Base-by-base conservation (phyloP, 257 asterid genomes). In the Ajuga chamaepitys region DNA sequence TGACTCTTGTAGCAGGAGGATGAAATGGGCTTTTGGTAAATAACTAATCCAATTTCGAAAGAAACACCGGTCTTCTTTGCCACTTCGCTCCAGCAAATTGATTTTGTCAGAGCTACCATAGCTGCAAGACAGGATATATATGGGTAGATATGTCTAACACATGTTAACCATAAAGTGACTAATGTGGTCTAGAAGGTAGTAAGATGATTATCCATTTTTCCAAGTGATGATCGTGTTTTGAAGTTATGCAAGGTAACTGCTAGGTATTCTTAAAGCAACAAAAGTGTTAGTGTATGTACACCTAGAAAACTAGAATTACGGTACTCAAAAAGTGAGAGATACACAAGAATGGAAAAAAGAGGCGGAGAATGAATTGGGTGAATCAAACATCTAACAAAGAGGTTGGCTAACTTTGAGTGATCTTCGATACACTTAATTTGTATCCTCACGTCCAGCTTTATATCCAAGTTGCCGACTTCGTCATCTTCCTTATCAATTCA, bases 401-500 rank as follows among this genome's bases (percentile, higher is more conserved):
- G 78, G 77, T 74, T 50, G 71, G 81, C 95, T 81, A 83, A 93
- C 99, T 87, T 89, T 93, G 51, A 89, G 75, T 34, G 99, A 80
- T 86, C 95, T 78, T 83, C 99, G 38, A 78, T 82, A 30, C 96
- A 91, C 74, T 81, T 87, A 52, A 78, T 66, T 82, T 87, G 87
- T 72, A 84, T 80, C 78, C 58, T 84, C 62, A 13, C 70, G 6
- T 82, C 85, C 73, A 86, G 77, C 76, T 87, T 87, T 77, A 86
- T 87, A 64, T 93, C 99, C 81, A 93, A 74, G 64, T 90, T 79
- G 76, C 88, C 95, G 40, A 93, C 97, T 67, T 93, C 99, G 42
- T 87, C 97, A 41, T 89, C 99, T 79, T 93, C 99, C 82, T 84
- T 84, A 35, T 87, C 91, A n/a, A n/a, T n/a, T n/a, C n/a, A n/a